These are phyloP conservation scores for Candida morakotiae DNA, from an alignment of 805 yeast species.

Conservation along the genomic window DNA sequence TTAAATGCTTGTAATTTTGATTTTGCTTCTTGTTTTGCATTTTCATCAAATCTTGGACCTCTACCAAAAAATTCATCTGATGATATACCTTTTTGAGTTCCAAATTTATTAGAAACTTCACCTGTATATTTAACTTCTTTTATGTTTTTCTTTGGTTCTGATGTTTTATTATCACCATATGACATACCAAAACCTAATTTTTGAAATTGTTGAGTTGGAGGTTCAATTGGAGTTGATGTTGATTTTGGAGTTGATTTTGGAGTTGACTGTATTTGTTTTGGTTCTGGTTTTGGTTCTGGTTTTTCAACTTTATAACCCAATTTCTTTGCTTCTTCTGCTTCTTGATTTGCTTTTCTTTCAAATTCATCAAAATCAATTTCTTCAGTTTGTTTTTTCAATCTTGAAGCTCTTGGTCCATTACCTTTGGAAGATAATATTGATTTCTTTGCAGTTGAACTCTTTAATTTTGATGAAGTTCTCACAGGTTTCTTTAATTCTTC, in stretches of 20 bases:
- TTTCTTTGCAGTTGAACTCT: slow-evolving; percentile 19
- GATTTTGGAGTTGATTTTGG: slow-evolving; percentile 8
- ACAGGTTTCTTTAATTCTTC: slow-evolving; percentile 28
- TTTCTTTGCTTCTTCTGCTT: slow-evolving; percentile 62
- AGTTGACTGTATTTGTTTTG: neutral
- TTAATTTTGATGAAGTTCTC: slow-evolving; percentile 14
- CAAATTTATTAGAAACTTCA: slow-evolving; percentile 72
- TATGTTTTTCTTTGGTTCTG: slow-evolving; percentile 33
- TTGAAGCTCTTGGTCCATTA: slow-evolving; percentile 51
- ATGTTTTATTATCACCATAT: slow-evolving; percentile 50
- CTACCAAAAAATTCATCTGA: slow-evolving; percentile 94
- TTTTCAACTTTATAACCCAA: slow-evolving; percentile 48
- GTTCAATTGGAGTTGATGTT: slow-evolving; percentile 11
- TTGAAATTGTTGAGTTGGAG: slow-evolving; percentile 62
- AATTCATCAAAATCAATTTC: slow-evolving; percentile 57
- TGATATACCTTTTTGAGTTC: slow-evolving; percentile 89
- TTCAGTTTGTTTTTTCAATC: slow-evolving; percentile 48
- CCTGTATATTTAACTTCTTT: slow-evolving; percentile 67
- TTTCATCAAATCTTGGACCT: slow-evolving; percentile 70
- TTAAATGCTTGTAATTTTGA: slow-evolving; percentile 75
- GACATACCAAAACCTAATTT: slow-evolving; percentile 90
- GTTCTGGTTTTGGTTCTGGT: neutral
- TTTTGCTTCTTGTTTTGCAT: slow-evolving; percentile 74
- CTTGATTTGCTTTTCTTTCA: slow-evolving; percentile 77
- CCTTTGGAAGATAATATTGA: slow-evolving; percentile 47